Base-by-base conservation (phyloP, 2,329 filamentous ascomycete species). In the Fusarium sp. region DNA sequence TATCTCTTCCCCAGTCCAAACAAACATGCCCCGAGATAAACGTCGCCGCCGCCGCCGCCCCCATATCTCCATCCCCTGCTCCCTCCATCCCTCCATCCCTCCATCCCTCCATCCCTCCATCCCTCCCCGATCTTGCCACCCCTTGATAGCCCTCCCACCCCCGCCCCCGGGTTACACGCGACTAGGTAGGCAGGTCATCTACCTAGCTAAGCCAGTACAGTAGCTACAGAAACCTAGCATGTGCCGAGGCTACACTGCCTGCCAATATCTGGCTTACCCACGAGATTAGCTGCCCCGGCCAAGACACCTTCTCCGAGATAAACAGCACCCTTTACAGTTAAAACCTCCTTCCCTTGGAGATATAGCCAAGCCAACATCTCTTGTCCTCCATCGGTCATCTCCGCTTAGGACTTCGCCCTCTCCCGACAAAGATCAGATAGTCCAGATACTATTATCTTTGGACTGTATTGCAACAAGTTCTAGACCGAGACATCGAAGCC, bases 341-440 rank as follows among this genome's bases (percentile, higher is more conserved):
- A 38, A 25, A 29, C 29, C 59, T 62, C 59, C 59, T 62, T 62
- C 59, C 59, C 40, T 62, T 50, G 20, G 33, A 62, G 59, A 20
- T 47, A 47, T 62, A 50, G 59, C 13, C 27, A 25, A 50, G 47
- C 47, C 47, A 52, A 52, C 25, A 52, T 52, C 27, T 52, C 47
- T 52, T 52, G 47, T 52, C 47, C 27, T 52, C 47, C 47, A 52
- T 52, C 47, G 47, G 47, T n/a, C 47, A 52, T 52, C 47, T 52
- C 47, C 47, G 47, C 10, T 25, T 29, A 31, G 18, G 25, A 31
- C 11, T 14, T 52, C 47, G 47, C 16, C 47, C 47, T 31, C 18
- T 52, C 27, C 47, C 47, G 47, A 31, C 47, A 52, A 31, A 52
- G 18, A 52, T 50, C 20, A 45, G 13, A 27, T 50, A 50, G 11